Percentiles rank a stretch among this genome's conserved stretches.
phyloP scores from a whole-genome alignment of 208 protist species.

The Acanthamoeba rhysodes region DNA sequence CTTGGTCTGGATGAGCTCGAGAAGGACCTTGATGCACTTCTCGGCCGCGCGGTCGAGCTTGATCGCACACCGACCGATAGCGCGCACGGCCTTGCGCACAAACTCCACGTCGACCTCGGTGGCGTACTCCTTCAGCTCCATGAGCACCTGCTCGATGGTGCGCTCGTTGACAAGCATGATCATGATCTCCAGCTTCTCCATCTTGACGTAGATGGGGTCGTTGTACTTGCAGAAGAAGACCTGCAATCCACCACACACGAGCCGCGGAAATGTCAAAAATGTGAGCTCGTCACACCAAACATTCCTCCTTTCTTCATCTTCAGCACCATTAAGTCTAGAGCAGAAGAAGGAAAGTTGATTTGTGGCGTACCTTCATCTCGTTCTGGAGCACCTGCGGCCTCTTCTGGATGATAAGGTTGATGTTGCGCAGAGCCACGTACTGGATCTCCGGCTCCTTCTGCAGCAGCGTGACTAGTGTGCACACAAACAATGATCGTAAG shows the following conservation, averaged over 20 bases:
- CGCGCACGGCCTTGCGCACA: constrained; percentile 97
- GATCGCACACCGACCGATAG: constrained; percentile 98
- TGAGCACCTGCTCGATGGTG: constrained; percentile 94
- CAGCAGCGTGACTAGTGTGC: constrained; percentile 87
- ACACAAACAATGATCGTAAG: not conserved
- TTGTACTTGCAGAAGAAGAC: constrained; percentile 99
- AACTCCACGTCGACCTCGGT: constrained; percentile 98
- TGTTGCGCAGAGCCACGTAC: constrained; percentile 99
- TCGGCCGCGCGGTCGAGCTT: constrained; percentile 96
- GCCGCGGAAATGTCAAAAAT: not conserved
- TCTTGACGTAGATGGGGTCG: constrained; percentile 99
- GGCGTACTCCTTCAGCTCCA: constrained; percentile 97
- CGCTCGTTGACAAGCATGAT: constrained; percentile 94
- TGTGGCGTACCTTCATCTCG: constrained; percentile 89
- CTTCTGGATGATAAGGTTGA: constrained; percentile 98
- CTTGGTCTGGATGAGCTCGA: constrained; percentile 96
- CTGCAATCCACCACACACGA: not conserved
- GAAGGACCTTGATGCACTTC: constrained; percentile 95
- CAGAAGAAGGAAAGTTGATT: too few relatives aligned
- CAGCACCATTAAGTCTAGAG: too few relatives aligned
- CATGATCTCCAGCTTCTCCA: constrained; percentile 99
- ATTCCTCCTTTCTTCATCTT: too few relatives aligned
- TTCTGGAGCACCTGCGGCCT: constrained; percentile 93
- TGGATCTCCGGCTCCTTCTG: constrained; percentile 97
- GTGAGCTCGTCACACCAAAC: not conserved